Base-by-base conservation (phyloP, 208 protist species). In the Leishmania major region DNA sequence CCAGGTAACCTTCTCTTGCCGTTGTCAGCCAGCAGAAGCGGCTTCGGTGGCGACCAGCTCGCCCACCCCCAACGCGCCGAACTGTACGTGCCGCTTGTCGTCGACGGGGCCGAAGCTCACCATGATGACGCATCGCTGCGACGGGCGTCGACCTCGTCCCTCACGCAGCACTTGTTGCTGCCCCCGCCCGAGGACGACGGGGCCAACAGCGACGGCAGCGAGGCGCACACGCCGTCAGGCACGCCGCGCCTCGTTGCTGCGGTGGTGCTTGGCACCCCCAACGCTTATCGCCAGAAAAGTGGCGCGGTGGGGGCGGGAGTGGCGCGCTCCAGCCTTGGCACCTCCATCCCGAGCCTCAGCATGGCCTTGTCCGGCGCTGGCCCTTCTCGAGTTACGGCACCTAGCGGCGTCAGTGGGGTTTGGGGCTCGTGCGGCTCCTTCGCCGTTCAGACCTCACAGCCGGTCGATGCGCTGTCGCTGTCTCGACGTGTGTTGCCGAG, bases 221-320 rank as follows among this genome's bases (percentile, higher is more conserved):
- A 15, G 28, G 53, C 31, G 6, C 35, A 37, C 45, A 51, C 45
- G 10, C 77, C 72, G 60, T 28, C 47, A 13, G 53, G 64, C 73
- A 60, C 76, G 8, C 55, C 72, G 11, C 64, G 47, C 37, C 55
- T 82, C 25, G 40, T 82, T 15, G 82, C 78, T 49, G 78, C 78
- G 35, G 82, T 86, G 60, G 74, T 79, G 73, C 77, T 86, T 59
- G 78, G 82, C 64, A 86, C 82, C 45, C 82, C 82, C 2, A 76
- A 37, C 62, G 13, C 71, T 4, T 79, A 86, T 73, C 82, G 78
- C 25, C 71, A 70, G 31, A 85, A 67, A 53, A 66, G 49, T 40
- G 11, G 47, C n/a, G 37, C 49, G 49, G 45, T n/a, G 15, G 47
- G 43, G 8, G 10, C 45, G 45, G 45, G 45, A 49, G 45, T 49